These are phyloP conservation scores for Malus hybrid DNA, from an alignment of 331 rosid species.

Conservation along the genomic window DNA sequence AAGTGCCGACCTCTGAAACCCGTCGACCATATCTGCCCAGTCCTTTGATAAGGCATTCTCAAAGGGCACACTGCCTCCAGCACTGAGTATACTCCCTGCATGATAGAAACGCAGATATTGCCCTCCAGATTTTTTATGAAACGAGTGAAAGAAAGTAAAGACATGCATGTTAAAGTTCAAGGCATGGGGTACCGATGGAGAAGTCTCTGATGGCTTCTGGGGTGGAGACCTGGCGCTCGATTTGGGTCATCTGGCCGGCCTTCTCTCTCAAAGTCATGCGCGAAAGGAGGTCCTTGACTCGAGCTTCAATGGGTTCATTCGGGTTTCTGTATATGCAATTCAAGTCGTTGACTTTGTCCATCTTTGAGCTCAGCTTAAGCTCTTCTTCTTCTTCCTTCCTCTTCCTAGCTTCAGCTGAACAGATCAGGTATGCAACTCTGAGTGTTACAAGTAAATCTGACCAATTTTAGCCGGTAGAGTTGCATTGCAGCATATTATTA, in stretches of 20 bases:
- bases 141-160: background rate
- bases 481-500: background rate
- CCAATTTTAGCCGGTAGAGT: background rate
- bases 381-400: background rate
- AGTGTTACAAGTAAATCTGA: background rate
- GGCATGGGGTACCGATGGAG: conserved; percentile 34
- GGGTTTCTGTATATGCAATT: conserved; percentile 45
- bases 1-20: conserved; percentile 57
- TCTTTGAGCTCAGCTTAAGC: background rate
- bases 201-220: conserved; percentile 40
- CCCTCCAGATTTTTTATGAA: background rate
- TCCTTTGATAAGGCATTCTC: conserved; percentile 56
- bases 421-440: background rate
- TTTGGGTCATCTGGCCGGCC: conserved; percentile 77
- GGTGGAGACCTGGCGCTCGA: conserved; percentile 58
- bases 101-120: background rate
- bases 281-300: conserved; percentile 71
- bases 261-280: conserved; percentile 76
- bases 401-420: background rate
- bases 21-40: conserved; percentile 87
- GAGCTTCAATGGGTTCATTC: conserved; percentile 55
- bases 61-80: conserved; percentile 65
- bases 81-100: conserved; percentile 69
- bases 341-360: conserved; percentile 15
- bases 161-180: background rate